Conservation (phyloP, 23 red algal genomes). For the Pyropia haitanensis region DNA sequence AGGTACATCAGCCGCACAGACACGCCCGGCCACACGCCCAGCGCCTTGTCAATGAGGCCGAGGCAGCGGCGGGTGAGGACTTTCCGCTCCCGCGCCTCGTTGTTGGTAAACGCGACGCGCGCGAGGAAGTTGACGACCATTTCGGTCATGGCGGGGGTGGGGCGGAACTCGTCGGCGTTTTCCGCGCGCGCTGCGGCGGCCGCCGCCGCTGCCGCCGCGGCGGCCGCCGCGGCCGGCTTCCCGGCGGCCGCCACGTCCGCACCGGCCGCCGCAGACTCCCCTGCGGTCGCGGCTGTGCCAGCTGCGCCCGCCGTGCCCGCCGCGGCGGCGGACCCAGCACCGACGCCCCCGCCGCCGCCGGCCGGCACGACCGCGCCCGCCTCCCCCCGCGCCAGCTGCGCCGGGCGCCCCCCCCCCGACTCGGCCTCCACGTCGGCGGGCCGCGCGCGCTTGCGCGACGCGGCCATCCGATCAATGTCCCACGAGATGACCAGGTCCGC, state of each 20-base stretch:
- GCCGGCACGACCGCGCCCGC: neutral
- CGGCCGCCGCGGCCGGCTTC: constrained; percentile 15
- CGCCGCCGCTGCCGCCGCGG: neutral
- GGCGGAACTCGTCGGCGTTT: constrained; percentile 44
- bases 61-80: constrained; percentile 38
- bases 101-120: constrained; percentile 36
- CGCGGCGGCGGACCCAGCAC: too few species aligned
- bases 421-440: neutral
- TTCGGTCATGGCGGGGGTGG: constrained; percentile 38
- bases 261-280: too few species aligned
- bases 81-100: constrained; percentile 28
- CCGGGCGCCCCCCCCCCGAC: neutral
- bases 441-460: neutral
- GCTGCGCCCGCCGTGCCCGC: too few species aligned
- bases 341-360: too few species aligned
- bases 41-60: constrained; percentile 20
- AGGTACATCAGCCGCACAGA: constrained; percentile 33
- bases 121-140: constrained; percentile 45
- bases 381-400: neutral
- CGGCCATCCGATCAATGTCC: constrained; percentile 14
- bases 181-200: neutral
- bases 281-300: too few species aligned
- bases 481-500: constrained; percentile 71
- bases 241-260: neutral
- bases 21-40: constrained; percentile 48